Evolutionary conservation across 2,329 filamentous ascomycete genomes (phyloP).

Genomic region (Chaetomium sp.): DNA sequence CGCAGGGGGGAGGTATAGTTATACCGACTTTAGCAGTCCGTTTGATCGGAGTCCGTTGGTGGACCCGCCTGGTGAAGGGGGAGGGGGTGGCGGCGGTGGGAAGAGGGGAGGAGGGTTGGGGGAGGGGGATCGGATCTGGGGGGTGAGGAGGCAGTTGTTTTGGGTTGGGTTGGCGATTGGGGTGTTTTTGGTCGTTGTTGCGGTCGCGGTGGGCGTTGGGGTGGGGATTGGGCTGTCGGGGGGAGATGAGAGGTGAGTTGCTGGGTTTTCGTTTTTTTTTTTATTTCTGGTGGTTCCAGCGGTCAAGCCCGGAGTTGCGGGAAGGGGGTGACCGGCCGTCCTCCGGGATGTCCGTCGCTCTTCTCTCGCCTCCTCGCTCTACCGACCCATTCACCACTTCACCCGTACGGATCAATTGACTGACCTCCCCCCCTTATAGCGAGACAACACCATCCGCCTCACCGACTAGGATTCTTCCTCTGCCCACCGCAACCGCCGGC

Average conservation of each 20-base stretch:
- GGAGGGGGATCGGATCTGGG: conserved; percentile 34
- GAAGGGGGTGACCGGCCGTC: neutral
- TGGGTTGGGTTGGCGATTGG: conserved; percentile 39
- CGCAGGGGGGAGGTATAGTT: conserved; percentile 5
- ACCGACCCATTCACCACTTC: neutral
- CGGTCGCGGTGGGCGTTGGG: conserved; percentile 40
- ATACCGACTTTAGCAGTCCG: conserved; percentile 16
- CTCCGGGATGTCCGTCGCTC: neutral
- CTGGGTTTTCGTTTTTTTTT: conserved; percentile 3
- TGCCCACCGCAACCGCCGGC: conserved; percentile 22
- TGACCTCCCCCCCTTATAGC: neutral
- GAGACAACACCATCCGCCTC: conserved; percentile 13
- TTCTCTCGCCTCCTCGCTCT: neutral
- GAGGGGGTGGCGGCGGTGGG: neutral
- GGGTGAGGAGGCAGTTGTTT: conserved; percentile 37
- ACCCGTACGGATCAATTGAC: neutral
- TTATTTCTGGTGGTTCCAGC: neutral
- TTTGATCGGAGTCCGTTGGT: conserved; percentile 23
- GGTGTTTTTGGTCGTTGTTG: conserved; percentile 38
- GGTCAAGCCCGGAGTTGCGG: neutral
- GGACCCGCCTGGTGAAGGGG: neutral
- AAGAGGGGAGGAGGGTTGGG: conserved; percentile 3
- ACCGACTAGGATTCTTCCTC: conserved; percentile 19
- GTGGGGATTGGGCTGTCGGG: conserved; percentile 37
- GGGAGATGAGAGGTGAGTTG: conserved; percentile 21